Percentiles rank a stretch among this genome's conserved stretches.
Evolutionary conservation across 2,329 filamentous ascomycete genomes (phyloP).

Genomic region (Xylaria sp.): DNA sequence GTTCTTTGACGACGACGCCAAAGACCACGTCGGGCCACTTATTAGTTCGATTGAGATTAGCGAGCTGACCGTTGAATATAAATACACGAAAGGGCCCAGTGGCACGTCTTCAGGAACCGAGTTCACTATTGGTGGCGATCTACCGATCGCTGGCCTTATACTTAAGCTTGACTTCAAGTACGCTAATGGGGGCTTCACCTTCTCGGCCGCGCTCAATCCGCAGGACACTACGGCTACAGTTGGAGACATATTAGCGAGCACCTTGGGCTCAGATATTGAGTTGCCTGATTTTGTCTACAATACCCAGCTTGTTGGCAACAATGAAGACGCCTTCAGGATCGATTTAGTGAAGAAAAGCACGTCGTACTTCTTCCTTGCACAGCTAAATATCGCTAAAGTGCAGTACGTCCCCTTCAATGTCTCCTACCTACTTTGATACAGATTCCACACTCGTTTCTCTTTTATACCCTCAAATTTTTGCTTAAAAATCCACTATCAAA

Average conservation of each 20-base stretch:
- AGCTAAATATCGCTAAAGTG: not conserved
- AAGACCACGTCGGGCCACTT: not conserved
- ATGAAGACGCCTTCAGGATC: not conserved
- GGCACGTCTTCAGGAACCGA: not conserved
- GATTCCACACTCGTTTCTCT: not conserved
- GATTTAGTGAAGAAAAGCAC: not conserved
- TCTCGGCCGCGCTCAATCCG: conserved; percentile 1
- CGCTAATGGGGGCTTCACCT: not conserved
- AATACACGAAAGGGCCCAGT: not conserved
- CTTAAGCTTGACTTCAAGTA: not conserved
- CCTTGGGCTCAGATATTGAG: conserved; percentile 19
- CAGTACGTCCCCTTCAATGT: not conserved
- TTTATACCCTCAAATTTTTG: not conserved
- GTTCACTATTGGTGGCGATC: not conserved
- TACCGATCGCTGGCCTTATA: conserved; percentile 2
- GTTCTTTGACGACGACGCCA: conserved; percentile 1
- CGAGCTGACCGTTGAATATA: conserved; percentile 8
- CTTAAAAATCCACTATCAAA: not conserved
- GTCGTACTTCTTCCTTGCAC: conserved; percentile 12
- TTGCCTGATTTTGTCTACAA: conserved; percentile 24
- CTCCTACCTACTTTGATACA: not conserved
- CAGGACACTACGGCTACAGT: conserved; percentile 15
- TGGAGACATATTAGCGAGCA: conserved; percentile 14
- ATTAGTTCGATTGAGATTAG: conserved; percentile 2
- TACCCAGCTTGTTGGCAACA: conserved; percentile 1